Evolutionary conservation across 805 yeast genomes (phyloP), one percentile per base, ranked within the genome.

Genomic region (Suhomyces sp.): DNA sequence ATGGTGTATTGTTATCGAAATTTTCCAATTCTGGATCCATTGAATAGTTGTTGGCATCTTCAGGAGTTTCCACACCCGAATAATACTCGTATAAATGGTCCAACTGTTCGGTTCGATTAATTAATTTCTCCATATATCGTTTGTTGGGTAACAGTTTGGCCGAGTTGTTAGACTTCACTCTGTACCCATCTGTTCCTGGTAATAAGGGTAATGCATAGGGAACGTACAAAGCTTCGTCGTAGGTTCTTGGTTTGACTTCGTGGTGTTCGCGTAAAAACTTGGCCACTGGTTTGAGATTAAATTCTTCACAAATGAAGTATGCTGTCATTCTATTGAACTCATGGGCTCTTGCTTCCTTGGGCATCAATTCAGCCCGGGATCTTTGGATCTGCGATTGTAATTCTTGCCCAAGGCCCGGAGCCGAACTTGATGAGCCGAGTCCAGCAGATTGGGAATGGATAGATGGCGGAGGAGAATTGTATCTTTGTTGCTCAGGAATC

Each of bases 31-130:
- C 76, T 34, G 72, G 74, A 40, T 67, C 73, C 72, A 66, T 66
- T 2, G 66, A 58, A 43, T 65, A 67, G 44, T 64, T 73, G 39
- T 68, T 67, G 15, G 73, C 74, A 51, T 76, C 79, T 42, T 73
- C 82, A 0, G 76, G 73, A 0, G 82, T 76, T 41, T 77, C 90
- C 54, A 74, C 77, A 8, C 95, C 95, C 7, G 95, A 81, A 52
- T 81, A 88, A 56, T 86, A 90, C 55, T 90, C 97, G 56, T 81
- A 90, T 57, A 88, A 87, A 56, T 90, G 96, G 59, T 90, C 96
- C 32, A 87, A 74, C 54, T 81, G 88, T 56, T 90, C 98, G 30
- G 87, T 77, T 27, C 76, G 75, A 50, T 86, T 84, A 40, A 90
- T 83, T 51, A 86, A 65, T 29, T 78, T 76, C 55, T 90, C 96